These are phyloP conservation scores for Lojkania enalia DNA, from an alignment of 2,329 filamentous ascomycete species.

Conservation along the genomic window DNA sequence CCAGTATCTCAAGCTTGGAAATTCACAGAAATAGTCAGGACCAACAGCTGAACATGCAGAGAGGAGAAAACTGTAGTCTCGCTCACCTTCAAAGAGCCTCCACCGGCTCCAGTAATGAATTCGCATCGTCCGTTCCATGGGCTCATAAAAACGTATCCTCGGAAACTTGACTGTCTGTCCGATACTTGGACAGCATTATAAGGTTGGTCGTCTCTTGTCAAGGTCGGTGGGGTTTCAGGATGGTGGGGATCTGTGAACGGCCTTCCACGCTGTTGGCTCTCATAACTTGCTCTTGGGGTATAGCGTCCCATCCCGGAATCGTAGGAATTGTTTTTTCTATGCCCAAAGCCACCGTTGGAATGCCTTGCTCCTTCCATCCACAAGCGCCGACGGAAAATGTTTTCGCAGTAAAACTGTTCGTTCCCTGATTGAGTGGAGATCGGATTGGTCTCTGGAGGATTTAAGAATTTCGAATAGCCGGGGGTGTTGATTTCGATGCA, in stretches of 20 bases:
- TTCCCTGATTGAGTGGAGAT: slow-evolving; percentile 3
- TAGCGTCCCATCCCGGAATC: slow-evolving; percentile 28
- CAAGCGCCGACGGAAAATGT: slow-evolving; percentile 50
- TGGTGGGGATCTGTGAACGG: slow-evolving; percentile 19
- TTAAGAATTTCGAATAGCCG: slow-evolving; percentile 62
- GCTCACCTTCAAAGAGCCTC: slow-evolving; percentile 65
- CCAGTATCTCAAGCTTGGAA: too few relatives aligned
- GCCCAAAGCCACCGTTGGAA: slow-evolving; percentile 45
- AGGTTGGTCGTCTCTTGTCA: slow-evolving; percentile 29
- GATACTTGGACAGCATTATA: slow-evolving; percentile 42
- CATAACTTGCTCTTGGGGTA: slow-evolving; percentile 27
- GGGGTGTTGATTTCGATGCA: slow-evolving; percentile 62
- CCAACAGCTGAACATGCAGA: neutral
- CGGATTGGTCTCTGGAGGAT: slow-evolving; percentile 16
- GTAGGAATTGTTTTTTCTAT: slow-evolving; percentile 39
- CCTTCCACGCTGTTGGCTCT: slow-evolving; percentile 15
- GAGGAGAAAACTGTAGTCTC: neutral
- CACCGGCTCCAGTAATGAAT: slow-evolving; percentile 77
- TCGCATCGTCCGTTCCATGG: slow-evolving; percentile 89
- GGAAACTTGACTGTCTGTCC: slow-evolving; percentile 57
- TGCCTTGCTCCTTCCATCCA: slow-evolving; percentile 53
- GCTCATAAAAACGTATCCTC: slow-evolving; percentile 73
- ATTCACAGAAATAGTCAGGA: too few relatives aligned
- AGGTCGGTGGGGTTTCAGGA: slow-evolving; percentile 19
- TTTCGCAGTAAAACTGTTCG: slow-evolving; percentile 7